Base-by-base conservation (phyloP, 257 asterid species). In the Solanum corneliomulleri region DNA sequence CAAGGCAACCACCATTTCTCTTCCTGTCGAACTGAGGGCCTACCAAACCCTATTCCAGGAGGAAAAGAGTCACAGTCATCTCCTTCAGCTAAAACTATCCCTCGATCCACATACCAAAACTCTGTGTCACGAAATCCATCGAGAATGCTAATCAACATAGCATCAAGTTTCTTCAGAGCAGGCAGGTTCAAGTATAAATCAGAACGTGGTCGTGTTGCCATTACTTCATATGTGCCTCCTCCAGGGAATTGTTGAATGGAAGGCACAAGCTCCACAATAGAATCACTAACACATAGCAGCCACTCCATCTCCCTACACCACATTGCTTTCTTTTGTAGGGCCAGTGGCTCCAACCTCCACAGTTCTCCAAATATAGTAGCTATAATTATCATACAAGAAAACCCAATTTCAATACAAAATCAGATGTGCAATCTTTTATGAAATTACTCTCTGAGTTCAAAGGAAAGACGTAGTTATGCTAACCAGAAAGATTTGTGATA, bases 1-100 rank as follows among this genome's bases (percentile, higher is more conserved):
- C 93, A 95, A 4, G 99, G 99, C 76, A 97, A 97, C 99, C 99
- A 97, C 99, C 99, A 97, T 91, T 97, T 97, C 89, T 96, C 99
- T 89, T 97, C 99, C 92, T 96, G 98, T 90, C 99, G 92, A 87
- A 95, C 92, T 3, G 99, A 97, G 74, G 98, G 98, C 93, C 98
- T 94, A 87, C 98, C 98, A 82, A 92, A 71, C 14, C 92, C 68
- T 11, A 85, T 86, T 29, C 90, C 92, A 0, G 95, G 42, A 4
- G 94, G 68, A 84, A 84, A 93, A 88, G 90, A 88, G 81, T 93
- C 93, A 14, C 89, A 86, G 33, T 91, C 94, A 56, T 92, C 98
- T 10, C 89, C 89, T 42, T 88, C 92, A 72, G 87, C 84, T 80
- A 93, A 86, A 85, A 93, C 90, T 31, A 96, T 92, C 82, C 98